Percentiles rank a stretch among this genome's conserved stretches.
phyloP scores from a whole-genome alignment of 2,329 filamentous ascomycete species.

The Coniella vitis region DNA sequence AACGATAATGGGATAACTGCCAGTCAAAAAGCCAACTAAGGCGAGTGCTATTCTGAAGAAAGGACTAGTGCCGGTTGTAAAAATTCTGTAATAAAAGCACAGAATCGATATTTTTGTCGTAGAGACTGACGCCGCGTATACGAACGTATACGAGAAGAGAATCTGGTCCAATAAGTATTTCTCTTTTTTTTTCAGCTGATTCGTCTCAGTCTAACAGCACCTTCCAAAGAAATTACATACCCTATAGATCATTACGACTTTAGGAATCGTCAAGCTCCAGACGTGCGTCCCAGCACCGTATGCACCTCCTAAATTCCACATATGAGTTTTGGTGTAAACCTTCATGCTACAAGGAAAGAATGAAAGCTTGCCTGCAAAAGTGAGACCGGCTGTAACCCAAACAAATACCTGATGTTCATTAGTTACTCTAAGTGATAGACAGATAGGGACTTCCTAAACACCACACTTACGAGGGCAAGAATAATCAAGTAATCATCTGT shows the following conservation, averaged over 20 bases:
- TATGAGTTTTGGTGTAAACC: background rate
- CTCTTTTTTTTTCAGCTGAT: background rate
- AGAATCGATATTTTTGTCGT: conserved; percentile 17
- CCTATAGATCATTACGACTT: background rate
- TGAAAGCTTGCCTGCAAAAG: background rate
- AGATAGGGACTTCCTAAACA: background rate
- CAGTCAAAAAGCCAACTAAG: conserved; percentile 5
- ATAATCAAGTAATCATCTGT: background rate
- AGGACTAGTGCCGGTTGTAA: background rate
- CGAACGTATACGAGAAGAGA: conserved; percentile 15
- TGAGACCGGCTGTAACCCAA: background rate
- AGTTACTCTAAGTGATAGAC: background rate
- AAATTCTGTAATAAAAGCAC: conserved; percentile 16
- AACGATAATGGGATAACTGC: conserved; percentile 11
- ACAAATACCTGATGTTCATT: background rate
- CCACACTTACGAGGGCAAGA: background rate
- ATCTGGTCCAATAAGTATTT: conserved; percentile 4
- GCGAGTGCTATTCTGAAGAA: conserved; percentile 6
- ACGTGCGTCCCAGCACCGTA: conserved; percentile 4
- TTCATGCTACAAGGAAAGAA: too few relatives aligned
- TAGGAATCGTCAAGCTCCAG: conserved; percentile 1
- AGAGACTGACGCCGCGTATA: conserved; percentile 15
- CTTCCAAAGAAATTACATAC: background rate
- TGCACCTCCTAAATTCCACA: background rate
- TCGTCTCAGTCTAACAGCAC: too few relatives aligned